Conservation (phyloP, 164 flowering plant species). For the Amborella trichopoda region DNA sequence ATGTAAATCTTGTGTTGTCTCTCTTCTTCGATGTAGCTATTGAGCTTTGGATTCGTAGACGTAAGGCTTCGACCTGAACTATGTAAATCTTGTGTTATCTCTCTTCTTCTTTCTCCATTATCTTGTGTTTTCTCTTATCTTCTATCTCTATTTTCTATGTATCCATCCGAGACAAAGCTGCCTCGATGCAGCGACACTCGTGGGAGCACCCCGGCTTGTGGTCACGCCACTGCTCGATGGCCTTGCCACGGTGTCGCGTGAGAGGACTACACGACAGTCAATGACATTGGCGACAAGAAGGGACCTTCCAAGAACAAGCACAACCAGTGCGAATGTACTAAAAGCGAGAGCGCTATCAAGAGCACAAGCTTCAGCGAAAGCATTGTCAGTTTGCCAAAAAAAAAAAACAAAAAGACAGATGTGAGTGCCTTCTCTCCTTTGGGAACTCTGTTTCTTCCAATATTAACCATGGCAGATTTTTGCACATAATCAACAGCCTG, state of each 20-base stretch:
- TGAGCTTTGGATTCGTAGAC: too few relatives aligned
- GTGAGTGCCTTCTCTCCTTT: slow-evolving; percentile 49
- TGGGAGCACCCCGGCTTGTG: slow-evolving; percentile 65
- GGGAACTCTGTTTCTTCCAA: slow-evolving; percentile 70
- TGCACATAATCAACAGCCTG: slow-evolving; percentile 88
- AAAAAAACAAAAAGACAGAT: slow-evolving; percentile 79
- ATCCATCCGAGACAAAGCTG: slow-evolving; percentile 48
- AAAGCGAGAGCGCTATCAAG: slow-evolving; percentile 70
- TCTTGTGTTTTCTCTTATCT: too few relatives aligned
- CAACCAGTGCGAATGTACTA: slow-evolving; percentile 91
- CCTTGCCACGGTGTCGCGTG: slow-evolving; percentile 85
- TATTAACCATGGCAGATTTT: slow-evolving; percentile 68
- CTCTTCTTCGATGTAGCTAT: too few relatives aligned
- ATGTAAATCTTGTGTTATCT: too few relatives aligned
- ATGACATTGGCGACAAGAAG: slow-evolving; percentile 95
- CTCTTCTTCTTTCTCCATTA: too few relatives aligned
- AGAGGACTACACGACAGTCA: slow-evolving; percentile 91
- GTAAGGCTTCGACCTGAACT: too few relatives aligned
- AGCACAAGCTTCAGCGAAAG: slow-evolving; percentile 81
- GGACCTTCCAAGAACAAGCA: slow-evolving; percentile 73
- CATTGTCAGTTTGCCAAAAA: slow-evolving; percentile 74
- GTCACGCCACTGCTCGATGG: slow-evolving; percentile 90
- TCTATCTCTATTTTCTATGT: too few relatives aligned
- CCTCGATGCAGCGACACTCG: slow-evolving; percentile 73
- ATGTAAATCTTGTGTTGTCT: too few relatives aligned